Evolutionary conservation across 2,329 filamentous ascomycete genomes (phyloP), one percentile per base, ranked within the genome.

Genomic region (Colletotrichum somersetense): DNA sequence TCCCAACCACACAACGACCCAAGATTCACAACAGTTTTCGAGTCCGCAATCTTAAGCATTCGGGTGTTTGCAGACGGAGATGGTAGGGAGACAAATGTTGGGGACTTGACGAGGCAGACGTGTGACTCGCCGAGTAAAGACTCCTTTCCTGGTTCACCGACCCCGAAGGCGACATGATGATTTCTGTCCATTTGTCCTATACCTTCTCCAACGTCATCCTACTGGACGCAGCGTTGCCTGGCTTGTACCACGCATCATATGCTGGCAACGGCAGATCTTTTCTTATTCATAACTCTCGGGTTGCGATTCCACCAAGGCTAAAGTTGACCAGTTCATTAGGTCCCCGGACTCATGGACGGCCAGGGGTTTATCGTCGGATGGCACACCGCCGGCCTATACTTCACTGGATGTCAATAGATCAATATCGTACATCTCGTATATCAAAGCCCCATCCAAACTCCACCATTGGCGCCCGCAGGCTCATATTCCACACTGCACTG

Each of bases 51-150:
- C 12, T 65, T 56, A 52, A 48, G 20, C 12, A 20, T 14, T 58
- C 52, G 66, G 61, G 52, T 26, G 23, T 61, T 64, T 65, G 61
- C 66, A 69, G 50, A 20, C 30, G 18, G 35, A 26, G n/a, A 35
- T 3, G 8, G 33, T 1, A 2, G 33, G 5, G 62, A 5, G 11
- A 33, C 26, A n/a, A 12, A 18, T 35, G 50, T 11, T 6, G 14
- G 10, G 20, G 38, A 5, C 14, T 23, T 52, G 48, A 11, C 18
- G 53, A n/a, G 33, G 10, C n/a, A 53, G 16, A 7, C 16, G 16
- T 53, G 16, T 33, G 1, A 18, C n/a, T 33, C 26, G 20, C 16
- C 53, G 18, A 8, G 30, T 18, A 30, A 11, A 55, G 30, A 20
- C 16, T 33, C 26, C 18, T 10, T 33, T 16, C 3, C 18, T 55